These are phyloP conservation scores for Graphiopsis chlorocephala DNA, from an alignment of 2,329 filamentous ascomycete genomes.

Conservation along the genomic window DNA sequence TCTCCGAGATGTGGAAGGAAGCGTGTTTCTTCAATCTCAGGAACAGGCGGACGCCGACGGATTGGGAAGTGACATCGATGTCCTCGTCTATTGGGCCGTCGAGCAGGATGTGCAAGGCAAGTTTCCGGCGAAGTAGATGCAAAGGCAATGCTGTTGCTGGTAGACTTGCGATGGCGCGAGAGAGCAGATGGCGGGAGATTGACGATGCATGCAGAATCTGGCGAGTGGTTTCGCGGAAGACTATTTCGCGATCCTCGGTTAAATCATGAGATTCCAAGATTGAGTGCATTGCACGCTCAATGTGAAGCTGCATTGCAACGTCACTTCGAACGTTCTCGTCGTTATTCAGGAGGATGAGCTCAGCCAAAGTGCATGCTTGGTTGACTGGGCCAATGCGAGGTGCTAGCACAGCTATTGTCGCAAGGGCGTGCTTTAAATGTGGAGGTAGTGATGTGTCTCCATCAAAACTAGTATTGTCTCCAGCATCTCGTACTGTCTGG, in stretches of 20 bases:
- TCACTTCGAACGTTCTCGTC: slow-evolving; percentile 26
- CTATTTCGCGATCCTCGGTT: neutral
- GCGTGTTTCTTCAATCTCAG: slow-evolving; percentile 27
- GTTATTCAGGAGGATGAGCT: slow-evolving; percentile 29
- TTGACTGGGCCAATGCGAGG: neutral
- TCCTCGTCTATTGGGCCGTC: neutral
- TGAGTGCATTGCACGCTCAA: slow-evolving; percentile 25
- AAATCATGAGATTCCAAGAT: slow-evolving; percentile 16
- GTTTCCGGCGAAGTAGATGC: slow-evolving; percentile 62
- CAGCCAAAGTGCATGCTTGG: slow-evolving; percentile 20
- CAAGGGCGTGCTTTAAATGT: neutral
- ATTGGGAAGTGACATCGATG: neutral
- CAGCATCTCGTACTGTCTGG: slow-evolving; percentile 1
- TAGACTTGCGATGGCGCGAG: slow-evolving; percentile 58
- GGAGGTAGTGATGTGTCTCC: neutral
- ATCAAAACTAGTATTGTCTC: neutral
- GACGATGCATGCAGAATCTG: slow-evolving; percentile 5
- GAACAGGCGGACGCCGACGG: slow-evolving; percentile 27
- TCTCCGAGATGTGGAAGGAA: slow-evolving; percentile 52
- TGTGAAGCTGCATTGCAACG: slow-evolving; percentile 19
- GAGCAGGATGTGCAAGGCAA: slow-evolving; percentile 63
- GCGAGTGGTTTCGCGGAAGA: slow-evolving; percentile 13
- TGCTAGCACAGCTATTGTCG: neutral
- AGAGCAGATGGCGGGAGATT: slow-evolving; percentile 43
- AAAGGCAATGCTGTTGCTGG: slow-evolving; percentile 51